These are phyloP conservation scores for Suillus variegatus DNA, from an alignment of 768 basidiomycete genomes.

Conservation along the genomic window DNA sequence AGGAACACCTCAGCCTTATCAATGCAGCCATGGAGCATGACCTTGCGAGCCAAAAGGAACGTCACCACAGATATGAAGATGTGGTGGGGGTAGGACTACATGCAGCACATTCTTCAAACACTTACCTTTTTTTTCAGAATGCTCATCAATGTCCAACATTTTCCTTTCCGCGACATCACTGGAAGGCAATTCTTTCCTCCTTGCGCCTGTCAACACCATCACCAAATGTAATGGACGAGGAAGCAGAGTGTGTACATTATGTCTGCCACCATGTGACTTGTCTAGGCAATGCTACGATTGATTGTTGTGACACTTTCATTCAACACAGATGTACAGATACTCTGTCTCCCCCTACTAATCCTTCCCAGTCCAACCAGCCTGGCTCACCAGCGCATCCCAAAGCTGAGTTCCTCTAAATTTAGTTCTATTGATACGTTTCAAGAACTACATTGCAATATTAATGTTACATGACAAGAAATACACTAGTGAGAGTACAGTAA, in stretches of 20 bases:
- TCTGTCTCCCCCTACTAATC: constrained; percentile 18
- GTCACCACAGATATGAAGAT: constrained; percentile 83
- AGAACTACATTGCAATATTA: no score
- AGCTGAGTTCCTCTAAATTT: no score
- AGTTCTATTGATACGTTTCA: no score
- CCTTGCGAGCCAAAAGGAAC: constrained; percentile 64
- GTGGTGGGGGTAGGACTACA: no score
- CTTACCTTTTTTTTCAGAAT: constrained; percentile 43
- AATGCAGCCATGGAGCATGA: constrained; percentile 56
- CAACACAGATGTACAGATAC: constrained; percentile 18
- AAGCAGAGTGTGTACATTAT: constrained; percentile 25
- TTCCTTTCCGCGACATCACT: constrained; percentile 62
- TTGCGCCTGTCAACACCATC: constrained; percentile 32
- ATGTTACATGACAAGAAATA: no score
- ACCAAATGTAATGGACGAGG: constrained; percentile 15
- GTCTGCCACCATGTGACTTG: constrained; percentile 80
- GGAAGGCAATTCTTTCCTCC: constrained; percentile 57
- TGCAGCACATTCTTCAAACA: not conserved
- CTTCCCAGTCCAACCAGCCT: no score
- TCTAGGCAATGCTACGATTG: constrained; percentile 75
- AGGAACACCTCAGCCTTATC: constrained; percentile 63
- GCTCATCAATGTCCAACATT: constrained; percentile 67
- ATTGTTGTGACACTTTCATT: constrained; percentile 55
- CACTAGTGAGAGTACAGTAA: no score
- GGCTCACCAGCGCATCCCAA: no score